phyloP scores from a whole-genome alignment of 495 filamentous ascomycete genomes.

The Opeltia flavorubescens region DNA sequence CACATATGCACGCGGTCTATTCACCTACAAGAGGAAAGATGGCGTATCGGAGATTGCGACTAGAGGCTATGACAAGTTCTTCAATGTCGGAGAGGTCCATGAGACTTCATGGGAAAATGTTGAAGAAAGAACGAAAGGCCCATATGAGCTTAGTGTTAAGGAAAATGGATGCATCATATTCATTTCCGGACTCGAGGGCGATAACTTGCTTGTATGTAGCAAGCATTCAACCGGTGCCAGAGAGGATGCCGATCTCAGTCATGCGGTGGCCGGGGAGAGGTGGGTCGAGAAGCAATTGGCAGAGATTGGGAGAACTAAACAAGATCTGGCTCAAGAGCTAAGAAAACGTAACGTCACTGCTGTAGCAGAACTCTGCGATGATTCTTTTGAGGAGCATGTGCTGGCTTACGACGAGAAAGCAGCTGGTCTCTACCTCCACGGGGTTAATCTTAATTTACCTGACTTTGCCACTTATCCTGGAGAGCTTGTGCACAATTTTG shows the following conservation, averaged over 20 bases:
- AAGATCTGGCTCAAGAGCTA: slow-evolving; percentile 61
- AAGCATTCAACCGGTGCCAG: slow-evolving; percentile 88
- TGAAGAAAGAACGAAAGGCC: slow-evolving; percentile 59
- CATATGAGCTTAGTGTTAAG: slow-evolving; percentile 92
- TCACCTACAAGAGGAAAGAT: slow-evolving; percentile 53
- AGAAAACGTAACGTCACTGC: slow-evolving; percentile 76
- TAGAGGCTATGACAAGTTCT: slow-evolving; percentile 97
- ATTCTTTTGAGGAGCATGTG: slow-evolving; percentile 93
- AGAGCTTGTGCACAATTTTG: slow-evolving; percentile 69
- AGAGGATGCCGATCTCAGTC: slow-evolving; percentile 52
- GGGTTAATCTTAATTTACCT: slow-evolving; percentile 86
- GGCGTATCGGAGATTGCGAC: slow-evolving; percentile 58
- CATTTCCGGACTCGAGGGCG: slow-evolving; percentile 80
- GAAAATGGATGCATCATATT: slow-evolving; percentile 99
- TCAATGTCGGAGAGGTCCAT: slow-evolving; percentile 71
- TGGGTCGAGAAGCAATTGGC: slow-evolving; percentile 74
- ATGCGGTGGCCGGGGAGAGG: slow-evolving; percentile 70
- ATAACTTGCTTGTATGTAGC: slow-evolving; percentile 81
- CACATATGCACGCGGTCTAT: slow-evolving; percentile 83
- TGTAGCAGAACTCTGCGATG: slow-evolving; percentile 93
- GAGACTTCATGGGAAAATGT: slow-evolving; percentile 76
- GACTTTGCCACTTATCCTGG: slow-evolving; percentile 76
- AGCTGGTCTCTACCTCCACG: slow-evolving; percentile 90
- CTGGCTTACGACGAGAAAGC: slow-evolving; percentile 70
- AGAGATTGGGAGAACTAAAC: slow-evolving; percentile 56